Conservation (phyloP, 371 early-diverging fungal species). For the Mortierella sp. region DNA sequence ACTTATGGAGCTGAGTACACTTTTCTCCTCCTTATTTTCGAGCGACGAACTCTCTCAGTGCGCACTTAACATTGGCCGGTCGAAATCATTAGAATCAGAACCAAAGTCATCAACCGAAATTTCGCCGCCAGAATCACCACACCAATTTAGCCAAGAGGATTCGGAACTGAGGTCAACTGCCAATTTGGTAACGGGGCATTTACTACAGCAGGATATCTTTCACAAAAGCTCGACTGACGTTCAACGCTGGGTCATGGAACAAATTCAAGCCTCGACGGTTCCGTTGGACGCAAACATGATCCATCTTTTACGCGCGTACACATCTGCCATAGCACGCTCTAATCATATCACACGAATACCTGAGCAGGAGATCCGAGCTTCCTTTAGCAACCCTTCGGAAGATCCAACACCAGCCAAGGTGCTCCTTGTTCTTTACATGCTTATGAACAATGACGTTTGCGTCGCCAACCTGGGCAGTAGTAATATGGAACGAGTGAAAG, state of each 20-base stretch:
- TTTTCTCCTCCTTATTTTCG: conserved; percentile 31
- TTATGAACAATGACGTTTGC: conserved; percentile 50
- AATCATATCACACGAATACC: conserved; percentile 47
- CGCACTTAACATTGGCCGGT: conserved; percentile 35
- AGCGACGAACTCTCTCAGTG: conserved; percentile 34
- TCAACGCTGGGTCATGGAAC: conserved; percentile 47
- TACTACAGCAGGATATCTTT: conserved; percentile 43
- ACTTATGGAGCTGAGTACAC: conserved; percentile 30
- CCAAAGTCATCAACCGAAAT: neutral
- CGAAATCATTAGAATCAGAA: neutral
- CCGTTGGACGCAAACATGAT: conserved; percentile 53
- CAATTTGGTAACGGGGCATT: conserved; percentile 38
- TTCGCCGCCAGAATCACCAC: neutral
- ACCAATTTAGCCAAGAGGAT: neutral
- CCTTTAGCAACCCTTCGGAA: conserved; percentile 34
- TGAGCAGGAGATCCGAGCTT: conserved; percentile 27
- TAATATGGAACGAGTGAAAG: conserved; percentile 26
- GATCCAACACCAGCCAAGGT: conserved; percentile 53
- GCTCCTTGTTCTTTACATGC: conserved; percentile 47
- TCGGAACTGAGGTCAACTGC: conserved; percentile 41
- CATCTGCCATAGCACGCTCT: conserved; percentile 37
- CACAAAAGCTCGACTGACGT: conserved; percentile 45
- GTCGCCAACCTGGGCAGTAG: conserved; percentile 25
- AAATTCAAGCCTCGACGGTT: conserved; percentile 35
- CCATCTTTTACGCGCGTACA: conserved; percentile 46